A percentile compares a stretch with the other conserved stretches of the same genome.
Evolutionary conservation across 805 yeast genomes (phyloP).

Genomic region (Saturnispora quitensis): DNA sequence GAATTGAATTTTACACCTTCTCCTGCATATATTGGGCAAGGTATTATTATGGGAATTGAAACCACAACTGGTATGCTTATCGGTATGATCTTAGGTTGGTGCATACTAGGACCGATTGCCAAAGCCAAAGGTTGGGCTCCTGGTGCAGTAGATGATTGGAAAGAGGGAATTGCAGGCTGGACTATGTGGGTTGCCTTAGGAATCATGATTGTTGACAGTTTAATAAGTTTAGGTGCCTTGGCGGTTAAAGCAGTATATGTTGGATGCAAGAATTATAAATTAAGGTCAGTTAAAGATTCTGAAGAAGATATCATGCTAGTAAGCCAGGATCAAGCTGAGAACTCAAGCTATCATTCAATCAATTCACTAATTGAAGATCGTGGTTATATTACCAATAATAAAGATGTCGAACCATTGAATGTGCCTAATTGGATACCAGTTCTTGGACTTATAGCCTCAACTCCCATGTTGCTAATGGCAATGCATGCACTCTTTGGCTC

Average conservation of each 20-base stretch:
- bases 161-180: constrained; percentile 94
- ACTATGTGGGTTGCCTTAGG: constrained; percentile 88
- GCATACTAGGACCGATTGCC: constrained; percentile 73
- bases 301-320: constrained; percentile 1
- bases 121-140: constrained; percentile 74
- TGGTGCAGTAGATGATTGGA: constrained; percentile 87
- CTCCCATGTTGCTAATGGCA: constrained; percentile 56
- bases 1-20: constrained; percentile 91
- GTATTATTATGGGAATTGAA: constrained; percentile 92
- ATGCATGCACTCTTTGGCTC: constrained; percentile 62
- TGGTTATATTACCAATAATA: constrained; percentile 16
- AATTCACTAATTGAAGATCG: constrained; percentile 19
- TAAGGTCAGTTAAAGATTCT: neutral
- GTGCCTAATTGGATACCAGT: constrained; percentile 7
- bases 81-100: constrained; percentile 92
- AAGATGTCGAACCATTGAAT: neutral
- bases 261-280: neutral
- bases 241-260: neutral
- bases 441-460: constrained; percentile 56
- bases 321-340: neutral
- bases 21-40: constrained; percentile 96
- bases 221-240: constrained; percentile 50
- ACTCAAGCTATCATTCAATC: neutral
- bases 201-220: constrained; percentile 88
- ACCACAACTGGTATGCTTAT: constrained; percentile 86